Percentiles rank a stretch among this genome's conserved stretches.
phyloP scores from a whole-genome alignment of 768 basidiomycete genomes.

The Suillus subluteus region DNA sequence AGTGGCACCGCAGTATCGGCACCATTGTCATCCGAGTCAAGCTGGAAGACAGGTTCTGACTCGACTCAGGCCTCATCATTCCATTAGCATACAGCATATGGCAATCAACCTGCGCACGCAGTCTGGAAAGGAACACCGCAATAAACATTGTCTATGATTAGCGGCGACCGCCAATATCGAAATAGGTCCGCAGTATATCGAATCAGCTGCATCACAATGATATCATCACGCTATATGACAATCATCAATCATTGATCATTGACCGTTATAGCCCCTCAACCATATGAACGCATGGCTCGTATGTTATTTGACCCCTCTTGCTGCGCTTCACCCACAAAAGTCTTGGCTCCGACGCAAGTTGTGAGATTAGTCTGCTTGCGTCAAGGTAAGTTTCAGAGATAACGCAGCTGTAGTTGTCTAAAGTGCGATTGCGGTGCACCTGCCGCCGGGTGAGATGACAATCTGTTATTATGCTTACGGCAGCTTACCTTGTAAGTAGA shows the following conservation, averaged over 20 bases:
- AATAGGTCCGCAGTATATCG: not conserved
- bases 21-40: not conserved
- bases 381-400: not conserved
- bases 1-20: not conserved
- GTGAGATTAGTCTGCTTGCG: not conserved
- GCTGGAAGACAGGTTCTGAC: not conserved
- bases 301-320: not conserved
- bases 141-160: not conserved
- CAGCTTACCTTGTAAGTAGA: not conserved
- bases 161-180: not conserved
- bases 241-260: not conserved
- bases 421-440: not conserved
- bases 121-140: not conserved
- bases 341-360: not conserved
- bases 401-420: not conserved
- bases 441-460: no score
- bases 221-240: not conserved
- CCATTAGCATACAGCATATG: not conserved
- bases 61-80: not conserved
- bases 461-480: not conserved
- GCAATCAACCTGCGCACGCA: not conserved
- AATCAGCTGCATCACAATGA: not conserved
- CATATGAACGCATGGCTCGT: not conserved
- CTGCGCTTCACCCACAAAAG: not conserved
- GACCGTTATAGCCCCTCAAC: not conserved